Conservation (phyloP, 2,329 filamentous ascomycete species). For the Penicillium sp. region DNA sequence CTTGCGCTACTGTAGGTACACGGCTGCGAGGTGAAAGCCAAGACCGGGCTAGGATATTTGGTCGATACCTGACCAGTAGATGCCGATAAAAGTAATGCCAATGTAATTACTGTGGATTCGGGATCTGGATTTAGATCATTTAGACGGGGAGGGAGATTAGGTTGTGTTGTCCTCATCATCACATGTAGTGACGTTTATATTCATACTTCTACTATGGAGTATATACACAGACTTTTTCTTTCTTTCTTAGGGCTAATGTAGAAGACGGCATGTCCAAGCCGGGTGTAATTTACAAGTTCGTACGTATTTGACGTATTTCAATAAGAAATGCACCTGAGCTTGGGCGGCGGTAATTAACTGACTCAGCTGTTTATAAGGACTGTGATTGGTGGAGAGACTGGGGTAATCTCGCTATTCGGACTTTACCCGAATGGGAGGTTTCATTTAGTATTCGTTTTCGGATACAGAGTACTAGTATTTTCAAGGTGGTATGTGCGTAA, state of each 20-base stretch:
- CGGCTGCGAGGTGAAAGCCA: conserved; percentile 24
- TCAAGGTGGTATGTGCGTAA: background rate
- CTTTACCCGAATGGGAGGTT: conserved; percentile 22
- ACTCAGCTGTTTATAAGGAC: conserved; percentile 10
- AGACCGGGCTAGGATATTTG: conserved; percentile 8
- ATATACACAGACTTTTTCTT: too few species aligned
- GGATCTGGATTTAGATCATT: conserved; percentile 1
- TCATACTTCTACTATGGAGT: background rate
- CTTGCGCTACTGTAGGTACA: conserved; percentile 39
- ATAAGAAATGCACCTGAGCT: background rate
- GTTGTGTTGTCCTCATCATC: background rate
- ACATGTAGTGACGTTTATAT: background rate
- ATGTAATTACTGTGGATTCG: conserved; percentile 2
- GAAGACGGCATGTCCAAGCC: conserved; percentile 10
- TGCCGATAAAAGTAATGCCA: conserved; percentile 4
- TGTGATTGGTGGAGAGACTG: conserved; percentile 16
- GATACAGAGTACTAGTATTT: conserved; percentile 5
- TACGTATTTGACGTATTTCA: background rate
- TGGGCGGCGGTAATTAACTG: background rate
- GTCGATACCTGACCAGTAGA: conserved; percentile 2
- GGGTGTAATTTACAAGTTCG: background rate
- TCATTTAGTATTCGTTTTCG: conserved; percentile 9
- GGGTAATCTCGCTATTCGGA: background rate
- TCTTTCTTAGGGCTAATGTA: background rate
- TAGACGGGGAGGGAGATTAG: background rate